Base-by-base conservation (phyloP, 305 asterid genomes). In the Fraxinus sp. region DNA sequence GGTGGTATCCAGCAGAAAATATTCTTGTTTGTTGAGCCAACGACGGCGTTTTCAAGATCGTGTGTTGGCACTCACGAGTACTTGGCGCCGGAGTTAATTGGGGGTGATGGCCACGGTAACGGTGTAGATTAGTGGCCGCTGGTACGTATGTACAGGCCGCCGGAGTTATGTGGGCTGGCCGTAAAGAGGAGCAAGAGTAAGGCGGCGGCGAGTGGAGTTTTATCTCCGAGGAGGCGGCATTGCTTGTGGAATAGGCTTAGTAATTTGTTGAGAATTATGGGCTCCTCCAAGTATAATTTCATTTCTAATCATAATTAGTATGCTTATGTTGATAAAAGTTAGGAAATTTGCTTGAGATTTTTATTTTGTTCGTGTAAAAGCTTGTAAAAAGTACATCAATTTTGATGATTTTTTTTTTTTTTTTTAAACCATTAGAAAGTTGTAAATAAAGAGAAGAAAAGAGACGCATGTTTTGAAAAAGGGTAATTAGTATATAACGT, bases 51-150 rank as follows among this genome's bases (percentile, higher is more conserved):
- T 83, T 95, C 98, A 1, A 88, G 87, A 77, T 95, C 98, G 11
- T 93, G 98, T 74, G 98, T 95, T 4, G 98, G 98, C 0, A 95
- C 98, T 1, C 98, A 93, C 79, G 98, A 95, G 86, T 95, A 95
- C 84, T 49, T 95, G 22, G 92, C 97, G 77, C 98, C 98, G 81
- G 98, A 95, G 88, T 5, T 95, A 5, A 90, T 94, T 0, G 41
- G 74, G 78, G 95, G 98, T 0, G 78, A 80, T 87, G 98, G 98
- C 18, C 98, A 94, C 84, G 97, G 98, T 0, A 95, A 91, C 86
- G 97, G 98, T 0, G 98, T 95, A 2, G 98, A 95, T 73, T 95
- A 94, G 86, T 96, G 98, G 98, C 96, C 98, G 89, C 83, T 94
- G 86, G 91, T 96, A 46, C 88, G 98, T 57, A 90, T 90, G 28